A percentile compares a stretch with the other conserved stretches of the same genome.
Conservation (phyloP, 495 filamentous ascomycete species). For the Tricharina praecox region DNA sequence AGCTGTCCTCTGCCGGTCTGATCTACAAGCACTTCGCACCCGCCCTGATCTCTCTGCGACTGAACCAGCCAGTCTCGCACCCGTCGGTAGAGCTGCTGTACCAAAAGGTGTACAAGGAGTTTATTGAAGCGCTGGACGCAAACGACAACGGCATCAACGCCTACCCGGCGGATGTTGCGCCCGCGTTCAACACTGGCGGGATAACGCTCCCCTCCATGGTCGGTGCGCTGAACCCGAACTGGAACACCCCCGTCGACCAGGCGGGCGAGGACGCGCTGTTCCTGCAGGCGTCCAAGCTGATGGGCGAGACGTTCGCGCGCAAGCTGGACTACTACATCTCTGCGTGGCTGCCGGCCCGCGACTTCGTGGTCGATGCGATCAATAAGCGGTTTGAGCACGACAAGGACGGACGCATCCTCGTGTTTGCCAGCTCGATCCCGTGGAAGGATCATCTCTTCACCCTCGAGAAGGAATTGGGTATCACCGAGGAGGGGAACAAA, state of each 20-base stretch:
- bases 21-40: slow-evolving; percentile 92
- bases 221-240: slow-evolving; percentile 60
- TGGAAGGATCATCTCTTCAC: slow-evolving; percentile 95
- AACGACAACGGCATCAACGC: slow-evolving; percentile 86
- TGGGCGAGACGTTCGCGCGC: slow-evolving; percentile 66
- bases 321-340: slow-evolving; percentile 54
- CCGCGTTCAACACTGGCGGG: slow-evolving; percentile 62
- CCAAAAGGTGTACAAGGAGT: slow-evolving; percentile 78
- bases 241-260: slow-evolving; percentile 47
- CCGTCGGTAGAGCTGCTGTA: slow-evolving; percentile 56
- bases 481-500: slow-evolving; percentile 33
- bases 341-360: slow-evolving; percentile 77
- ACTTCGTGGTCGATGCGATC: slow-evolving; percentile 58
- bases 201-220: slow-evolving; percentile 74
- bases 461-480: slow-evolving; percentile 48
- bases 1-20: slow-evolving; percentile 80
- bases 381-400: slow-evolving; percentile 45
- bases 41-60: slow-evolving; percentile 54
- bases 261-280: slow-evolving; percentile 67
- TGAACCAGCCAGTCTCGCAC: slow-evolving; percentile 43
- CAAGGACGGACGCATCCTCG: slow-evolving; percentile 57
- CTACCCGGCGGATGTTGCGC: slow-evolving; percentile 57
- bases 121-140: slow-evolving; percentile 90
- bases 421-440: slow-evolving; percentile 60
- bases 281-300: slow-evolving; percentile 52